phyloP scores from a whole-genome alignment of 371 early-diverging fungal genomes.

The Mortierella sp. region DNA sequence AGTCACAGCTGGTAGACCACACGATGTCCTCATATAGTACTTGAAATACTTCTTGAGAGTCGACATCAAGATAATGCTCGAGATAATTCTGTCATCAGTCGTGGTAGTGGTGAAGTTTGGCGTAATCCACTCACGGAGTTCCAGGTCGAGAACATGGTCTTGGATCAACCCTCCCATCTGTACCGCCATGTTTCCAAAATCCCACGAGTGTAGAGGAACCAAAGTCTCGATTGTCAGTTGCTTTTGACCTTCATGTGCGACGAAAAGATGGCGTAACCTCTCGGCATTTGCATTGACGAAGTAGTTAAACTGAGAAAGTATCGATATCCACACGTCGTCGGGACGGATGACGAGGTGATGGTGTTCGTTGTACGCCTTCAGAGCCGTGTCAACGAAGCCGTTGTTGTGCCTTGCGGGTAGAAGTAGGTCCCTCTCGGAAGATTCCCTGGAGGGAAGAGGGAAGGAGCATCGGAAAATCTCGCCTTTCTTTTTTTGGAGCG shows the following conservation, averaged over 20 bases:
- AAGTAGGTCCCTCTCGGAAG: background rate
- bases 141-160: conserved; percentile 8
- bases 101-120: conserved; percentile 25
- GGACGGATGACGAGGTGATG: too few species aligned
- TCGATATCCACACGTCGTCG: conserved; percentile 41
- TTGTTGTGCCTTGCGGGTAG: conserved; percentile 2
- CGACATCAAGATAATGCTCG: conserved; percentile 29
- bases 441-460: conserved; percentile 7
- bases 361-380: too few species aligned
- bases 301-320: conserved; percentile 33
- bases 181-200: conserved; percentile 12
- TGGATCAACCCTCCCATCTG: conserved; percentile 21
- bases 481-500: conserved; percentile 4
- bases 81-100: conserved; percentile 12
- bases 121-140: conserved; percentile 18
- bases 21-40: background rate
- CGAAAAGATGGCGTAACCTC: conserved; percentile 30
- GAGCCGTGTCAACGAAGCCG: too few species aligned
- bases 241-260: conserved; percentile 32
- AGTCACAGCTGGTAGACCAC: conserved; percentile 43
- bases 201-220: conserved; percentile 6
- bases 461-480: conserved; percentile 7
- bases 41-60: too few species aligned
- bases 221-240: conserved; percentile 11
- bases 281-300: conserved; percentile 22